Evolutionary conservation across 108 stramenopile species (phyloP).

Genomic region (Cyclotella sp.): DNA sequence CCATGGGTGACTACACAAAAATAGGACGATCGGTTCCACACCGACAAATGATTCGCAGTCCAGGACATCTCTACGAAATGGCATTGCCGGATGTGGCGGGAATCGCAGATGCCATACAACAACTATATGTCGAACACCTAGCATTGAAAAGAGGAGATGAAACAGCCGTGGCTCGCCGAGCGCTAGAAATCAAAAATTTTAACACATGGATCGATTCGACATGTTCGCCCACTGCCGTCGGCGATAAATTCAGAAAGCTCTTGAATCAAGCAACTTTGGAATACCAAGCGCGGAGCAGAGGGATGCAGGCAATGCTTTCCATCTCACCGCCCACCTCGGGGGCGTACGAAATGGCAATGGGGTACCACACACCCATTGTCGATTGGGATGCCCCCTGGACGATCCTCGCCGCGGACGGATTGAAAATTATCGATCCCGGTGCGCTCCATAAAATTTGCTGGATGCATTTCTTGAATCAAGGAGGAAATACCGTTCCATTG

Average conservation of each 20-base stretch:
- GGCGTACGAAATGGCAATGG: not conserved
- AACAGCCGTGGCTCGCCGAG: not conserved
- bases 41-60: not conserved
- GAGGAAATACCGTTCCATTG: not conserved
- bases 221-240: not conserved
- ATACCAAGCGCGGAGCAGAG: not conserved
- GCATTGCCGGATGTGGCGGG: not conserved
- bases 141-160: not conserved
- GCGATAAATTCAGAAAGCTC: not conserved
- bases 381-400: not conserved
- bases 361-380: not conserved
- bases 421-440: not conserved
- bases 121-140: not conserved
- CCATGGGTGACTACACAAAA: constrained; percentile 2
- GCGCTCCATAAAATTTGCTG: not conserved
- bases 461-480: not conserved
- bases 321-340: not conserved
- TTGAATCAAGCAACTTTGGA: not conserved
- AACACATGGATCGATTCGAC: not conserved
- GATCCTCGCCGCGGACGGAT: not conserved
- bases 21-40: not conserved
- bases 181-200: not conserved
- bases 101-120: not conserved
- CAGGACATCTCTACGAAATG: not conserved
- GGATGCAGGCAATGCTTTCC: not conserved